Conservation (phyloP, 208 protist genomes). For the Acanthamoeba triangularis region DNA sequence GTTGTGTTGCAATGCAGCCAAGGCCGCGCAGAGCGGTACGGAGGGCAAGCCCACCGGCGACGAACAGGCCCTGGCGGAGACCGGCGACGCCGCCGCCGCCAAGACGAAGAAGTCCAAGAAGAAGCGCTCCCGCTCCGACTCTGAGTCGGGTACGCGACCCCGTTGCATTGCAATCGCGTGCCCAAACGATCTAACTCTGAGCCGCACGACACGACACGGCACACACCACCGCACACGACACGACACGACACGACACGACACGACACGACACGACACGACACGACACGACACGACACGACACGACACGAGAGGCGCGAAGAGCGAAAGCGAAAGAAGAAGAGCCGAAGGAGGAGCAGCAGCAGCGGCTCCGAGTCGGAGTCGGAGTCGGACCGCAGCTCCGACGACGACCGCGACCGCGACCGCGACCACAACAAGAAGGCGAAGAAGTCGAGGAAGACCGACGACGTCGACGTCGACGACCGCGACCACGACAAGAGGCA, state of each 20-base stretch:
- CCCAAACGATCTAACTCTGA: neutral
- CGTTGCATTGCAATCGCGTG: neutral
- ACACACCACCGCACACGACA: neutral
- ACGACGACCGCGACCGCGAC: neutral
- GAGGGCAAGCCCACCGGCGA: neutral
- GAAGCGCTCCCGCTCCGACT: conserved; percentile 13
- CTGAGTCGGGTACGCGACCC: neutral
- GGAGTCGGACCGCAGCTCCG: neutral
- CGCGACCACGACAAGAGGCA: neutral
- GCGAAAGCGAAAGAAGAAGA: conserved; percentile 24
- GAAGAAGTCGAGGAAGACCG: too few species aligned
- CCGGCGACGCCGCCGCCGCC: neutral
- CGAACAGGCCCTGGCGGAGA: neutral
- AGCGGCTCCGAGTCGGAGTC: neutral
- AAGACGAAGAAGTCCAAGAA: neutral
- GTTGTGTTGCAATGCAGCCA: neutral
- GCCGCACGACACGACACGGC: neutral
- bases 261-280: neutral
- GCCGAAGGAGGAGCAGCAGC: neutral
- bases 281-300: too few species aligned
- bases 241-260: neutral
- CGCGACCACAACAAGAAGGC: neutral
- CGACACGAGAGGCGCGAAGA: too few species aligned
- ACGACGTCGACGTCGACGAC: too few species aligned
- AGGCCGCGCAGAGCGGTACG: neutral